Evolutionary conservation across 2,329 filamentous ascomycete species (phyloP).

Genomic region (Teratosphaeria pseudoeucalypti): DNA sequence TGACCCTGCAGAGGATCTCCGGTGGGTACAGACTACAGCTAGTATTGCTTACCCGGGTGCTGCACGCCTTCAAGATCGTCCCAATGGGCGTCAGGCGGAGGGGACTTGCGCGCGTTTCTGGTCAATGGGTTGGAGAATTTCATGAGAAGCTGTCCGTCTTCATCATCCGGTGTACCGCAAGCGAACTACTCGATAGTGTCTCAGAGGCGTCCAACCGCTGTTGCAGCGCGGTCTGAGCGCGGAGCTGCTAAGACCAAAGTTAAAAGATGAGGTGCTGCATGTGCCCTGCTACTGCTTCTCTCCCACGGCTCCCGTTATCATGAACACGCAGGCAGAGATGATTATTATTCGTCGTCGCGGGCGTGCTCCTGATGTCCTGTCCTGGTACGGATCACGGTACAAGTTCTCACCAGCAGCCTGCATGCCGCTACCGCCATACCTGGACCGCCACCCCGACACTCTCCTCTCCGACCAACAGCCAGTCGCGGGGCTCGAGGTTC

Average conservation of each 20-base stretch:
- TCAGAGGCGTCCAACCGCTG: background rate
- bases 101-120: constrained; percentile 4
- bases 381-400: background rate
- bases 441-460: background rate
- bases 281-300: background rate
- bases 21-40: background rate
- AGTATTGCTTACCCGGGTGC: constrained; percentile 2
- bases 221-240: background rate
- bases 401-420: background rate
- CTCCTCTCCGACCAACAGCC: background rate
- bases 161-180: background rate
- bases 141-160: background rate
- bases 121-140: background rate
- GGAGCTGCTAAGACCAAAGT: background rate
- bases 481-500: background rate
- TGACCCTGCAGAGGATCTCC: background rate
- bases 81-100: constrained; percentile 4
- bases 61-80: constrained; percentile 3
- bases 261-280: background rate
- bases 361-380: background rate
- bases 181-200: background rate
- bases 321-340: background rate
- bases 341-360: background rate
- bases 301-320: background rate
- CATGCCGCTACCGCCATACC: background rate